phyloP scores from a whole-genome alignment of 176 grass and related monocot genomes.

The Oryza brachyantha region DNA sequence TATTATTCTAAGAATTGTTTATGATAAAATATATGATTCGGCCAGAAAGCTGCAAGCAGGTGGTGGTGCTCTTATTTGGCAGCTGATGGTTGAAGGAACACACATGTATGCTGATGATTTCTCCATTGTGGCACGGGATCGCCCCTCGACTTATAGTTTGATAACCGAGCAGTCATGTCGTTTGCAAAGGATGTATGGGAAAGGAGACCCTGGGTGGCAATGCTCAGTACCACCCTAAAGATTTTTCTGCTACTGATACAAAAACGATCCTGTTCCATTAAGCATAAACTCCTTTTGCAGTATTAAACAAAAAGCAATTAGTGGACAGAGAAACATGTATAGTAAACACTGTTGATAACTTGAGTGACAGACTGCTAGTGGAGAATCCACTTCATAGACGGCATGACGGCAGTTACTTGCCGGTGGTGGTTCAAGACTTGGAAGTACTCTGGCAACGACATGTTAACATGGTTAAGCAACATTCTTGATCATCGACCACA shows the following conservation, averaged over 20 bases:
- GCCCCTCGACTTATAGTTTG: slow-evolving; percentile 59
- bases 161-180: slow-evolving; percentile 77
- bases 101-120: slow-evolving; percentile 67
- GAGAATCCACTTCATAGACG: neutral
- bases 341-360: neutral
- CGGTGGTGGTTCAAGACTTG: neutral
- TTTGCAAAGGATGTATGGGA: slow-evolving; percentile 44
- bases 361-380: neutral
- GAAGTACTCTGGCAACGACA: neutral
- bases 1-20: slow-evolving; percentile 66
- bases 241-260: neutral
- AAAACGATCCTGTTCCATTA: neutral
- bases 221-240: slow-evolving; percentile 29
- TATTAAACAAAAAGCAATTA: neutral
- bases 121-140: slow-evolving; percentile 61
- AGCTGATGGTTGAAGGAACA: slow-evolving; percentile 78
- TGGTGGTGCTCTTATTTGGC: slow-evolving; percentile 87
- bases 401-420: neutral
- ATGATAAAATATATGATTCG: slow-evolving; percentile 83
- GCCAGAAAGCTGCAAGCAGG: slow-evolving; percentile 65
- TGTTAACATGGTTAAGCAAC: neutral
- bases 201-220: slow-evolving; percentile 28
- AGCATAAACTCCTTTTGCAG: neutral
- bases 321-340: neutral
- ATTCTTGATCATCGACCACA: neutral